Percentiles rank a stretch among this genome's conserved stretches.
These are phyloP conservation scores for Aspergillus costaricaensis DNA, from an alignment of 2,329 filamentous ascomycete species.

Conservation along the genomic window DNA sequence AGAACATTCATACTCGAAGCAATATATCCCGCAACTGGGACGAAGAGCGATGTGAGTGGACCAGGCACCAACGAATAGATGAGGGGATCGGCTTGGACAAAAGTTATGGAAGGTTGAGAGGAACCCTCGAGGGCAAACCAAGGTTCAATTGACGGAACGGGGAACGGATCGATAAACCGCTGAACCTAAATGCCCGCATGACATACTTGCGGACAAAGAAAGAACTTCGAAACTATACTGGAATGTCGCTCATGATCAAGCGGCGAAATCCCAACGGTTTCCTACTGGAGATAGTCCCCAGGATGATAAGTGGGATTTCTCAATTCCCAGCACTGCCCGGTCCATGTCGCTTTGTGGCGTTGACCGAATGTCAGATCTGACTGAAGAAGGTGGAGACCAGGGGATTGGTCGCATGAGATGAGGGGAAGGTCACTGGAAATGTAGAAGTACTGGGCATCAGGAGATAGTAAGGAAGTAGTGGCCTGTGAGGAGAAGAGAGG, in stretches of 20 bases:
- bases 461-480: background rate
- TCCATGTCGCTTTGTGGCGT: background rate
- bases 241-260: constrained; percentile 12
- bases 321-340: background rate
- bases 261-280: constrained; percentile 19
- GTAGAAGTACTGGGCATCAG: background rate
- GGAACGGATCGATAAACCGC: constrained; percentile 38
- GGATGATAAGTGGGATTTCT: background rate
- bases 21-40: background rate
- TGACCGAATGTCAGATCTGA: constrained; percentile 3
- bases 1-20: constrained; percentile 14
- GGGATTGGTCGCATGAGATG: background rate
- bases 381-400: constrained; percentile 6
- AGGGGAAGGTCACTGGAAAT: background rate
- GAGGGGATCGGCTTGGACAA: constrained; percentile 14
- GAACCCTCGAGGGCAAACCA: constrained; percentile 12
- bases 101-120: constrained; percentile 10
- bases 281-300: background rate
- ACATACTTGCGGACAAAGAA: constrained; percentile 28
- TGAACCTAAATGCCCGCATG: constrained; percentile 38
- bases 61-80: constrained; percentile 8
- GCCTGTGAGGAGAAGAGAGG: too few relatives aligned
- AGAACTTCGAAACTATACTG: constrained; percentile 16
- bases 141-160: constrained; percentile 25
- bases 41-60: background rate